Evolutionary conservation across 148 eudicot genomes (phyloP).

Genomic region (Rhododendron simsii): DNA sequence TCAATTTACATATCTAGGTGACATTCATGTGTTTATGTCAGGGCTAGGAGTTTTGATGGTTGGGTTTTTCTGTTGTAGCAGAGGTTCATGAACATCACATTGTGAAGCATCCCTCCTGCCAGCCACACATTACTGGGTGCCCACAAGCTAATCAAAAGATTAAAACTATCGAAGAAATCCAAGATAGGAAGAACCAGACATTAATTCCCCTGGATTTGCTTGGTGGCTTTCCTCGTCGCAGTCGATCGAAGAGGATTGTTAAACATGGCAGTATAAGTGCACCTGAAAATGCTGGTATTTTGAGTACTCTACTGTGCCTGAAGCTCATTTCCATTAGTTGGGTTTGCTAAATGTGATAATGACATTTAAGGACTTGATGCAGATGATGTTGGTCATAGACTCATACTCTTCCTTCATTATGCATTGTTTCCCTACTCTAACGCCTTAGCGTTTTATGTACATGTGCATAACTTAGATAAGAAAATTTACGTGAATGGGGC

Average conservation of each 20-base stretch:
- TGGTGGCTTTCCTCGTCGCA: slow-evolving; percentile 5
- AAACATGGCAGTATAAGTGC: neutral
- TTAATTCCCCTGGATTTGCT: slow-evolving; percentile 9
- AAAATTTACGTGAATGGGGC: neutral
- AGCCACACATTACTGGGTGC: slow-evolving; percentile 20
- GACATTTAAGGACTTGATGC: neutral
- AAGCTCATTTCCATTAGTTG: neutral
- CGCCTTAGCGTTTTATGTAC: neutral
- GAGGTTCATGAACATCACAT: slow-evolving; percentile 13
- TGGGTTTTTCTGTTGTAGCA: slow-evolving; percentile 7
- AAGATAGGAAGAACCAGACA: slow-evolving; percentile 7
- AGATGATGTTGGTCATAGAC: neutral
- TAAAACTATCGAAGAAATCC: neutral
- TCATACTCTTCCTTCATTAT: neutral
- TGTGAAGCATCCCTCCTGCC: slow-evolving; percentile 25
- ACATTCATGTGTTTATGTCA: neutral
- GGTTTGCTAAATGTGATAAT: neutral
- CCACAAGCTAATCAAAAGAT: slow-evolving; percentile 1
- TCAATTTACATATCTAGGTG: neutral
- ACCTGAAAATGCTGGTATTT: neutral
- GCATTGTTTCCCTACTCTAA: neutral
- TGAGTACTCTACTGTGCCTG: neutral
- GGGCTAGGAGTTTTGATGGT: neutral
- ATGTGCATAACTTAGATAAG: neutral
- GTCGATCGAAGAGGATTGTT: slow-evolving; percentile 11